These are phyloP conservation scores for Mycena indigotica DNA, from an alignment of 768 basidiomycete genomes.

Conservation along the genomic window DNA sequence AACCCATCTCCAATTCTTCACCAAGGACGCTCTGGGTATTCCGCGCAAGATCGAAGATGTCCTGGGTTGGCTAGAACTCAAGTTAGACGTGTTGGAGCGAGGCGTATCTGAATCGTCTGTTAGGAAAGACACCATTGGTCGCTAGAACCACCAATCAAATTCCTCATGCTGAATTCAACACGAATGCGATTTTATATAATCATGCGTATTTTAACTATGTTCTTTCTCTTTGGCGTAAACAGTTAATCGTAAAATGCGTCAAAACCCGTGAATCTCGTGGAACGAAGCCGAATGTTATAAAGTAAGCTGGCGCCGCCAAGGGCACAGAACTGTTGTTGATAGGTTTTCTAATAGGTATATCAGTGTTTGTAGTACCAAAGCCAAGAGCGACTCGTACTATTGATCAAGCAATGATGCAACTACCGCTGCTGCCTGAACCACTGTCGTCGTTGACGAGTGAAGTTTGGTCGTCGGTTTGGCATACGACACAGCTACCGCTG, in stretches of 20 bases:
- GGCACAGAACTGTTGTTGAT: neutral
- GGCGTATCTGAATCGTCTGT: neutral
- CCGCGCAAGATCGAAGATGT: constrained; percentile 13
- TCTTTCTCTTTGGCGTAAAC: no score
- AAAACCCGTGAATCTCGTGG: neutral
- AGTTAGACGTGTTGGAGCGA: neutral
- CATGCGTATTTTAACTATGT: no score
- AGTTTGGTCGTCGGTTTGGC: constrained; percentile 13
- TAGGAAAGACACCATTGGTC: neutral
- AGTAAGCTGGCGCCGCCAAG: neutral
- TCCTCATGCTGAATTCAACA: no score
- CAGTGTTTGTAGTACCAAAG: neutral
- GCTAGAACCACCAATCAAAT: neutral
- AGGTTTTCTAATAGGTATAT: neutral
- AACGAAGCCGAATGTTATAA: constrained; percentile 21
- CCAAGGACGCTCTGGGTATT: neutral
- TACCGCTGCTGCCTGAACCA: constrained; percentile 7
- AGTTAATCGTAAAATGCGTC: constrained; percentile 2
- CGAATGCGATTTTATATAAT: no score
- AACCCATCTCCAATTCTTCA: neutral
- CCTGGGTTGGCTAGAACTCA: constrained; percentile 16
- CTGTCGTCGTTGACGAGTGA: constrained; percentile 17
- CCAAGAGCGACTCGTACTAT: neutral
- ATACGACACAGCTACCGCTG: constrained; percentile 19
- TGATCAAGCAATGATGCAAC: constrained; percentile 15